Evolutionary conservation across 2,329 filamentous ascomycete species (phyloP), one percentile per base, ranked within the genome.

Genomic region (Elsinoe batatas): DNA sequence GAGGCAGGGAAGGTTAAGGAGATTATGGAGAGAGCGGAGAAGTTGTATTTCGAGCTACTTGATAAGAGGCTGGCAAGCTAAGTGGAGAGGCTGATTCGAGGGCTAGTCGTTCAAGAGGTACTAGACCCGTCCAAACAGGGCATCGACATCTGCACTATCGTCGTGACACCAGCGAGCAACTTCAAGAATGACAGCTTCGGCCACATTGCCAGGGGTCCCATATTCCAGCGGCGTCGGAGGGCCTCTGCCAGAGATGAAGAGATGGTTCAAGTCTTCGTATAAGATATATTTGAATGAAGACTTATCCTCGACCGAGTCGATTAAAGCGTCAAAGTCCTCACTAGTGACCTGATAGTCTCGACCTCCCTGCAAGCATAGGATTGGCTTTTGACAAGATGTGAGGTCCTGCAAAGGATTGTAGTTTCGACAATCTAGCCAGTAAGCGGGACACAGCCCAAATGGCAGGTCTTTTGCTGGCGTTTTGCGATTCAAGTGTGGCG

Each of bases 1-100:
- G 76, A 80, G n/a, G 71, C 78, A 0, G 66, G 64, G 0, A 76
- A 76, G 59, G 77, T 85, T 22, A 83, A 76, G 69, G 74, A 68
- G 37, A 74, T 85, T 12, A 77, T 85, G 56, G 75, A 81, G 53
- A 72, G 74, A 32, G 79, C 78, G 0, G 69, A 72, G 54, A 64
- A 72, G 58, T 64, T 68, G 2, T 83, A 82, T 60, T 74, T 62
- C 44, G 59, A 56, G 58, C 47, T 51, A 5, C 33, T 51, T 33
- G 33, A 38, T 12, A 35, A 51, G 33, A 22, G 47, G 17, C n/a
- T 17, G 12, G 26, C 26, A 30, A 38, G 47, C 37, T 18, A 51
- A 13, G 33, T 20, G 15, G 20, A 26, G 10, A n/a, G n/a, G n/a
- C n/a, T n/a, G n/a, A n/a, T n/a, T n/a, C n/a, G n/a, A n/a, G n/a